Base-by-base conservation (phyloP, 75 land plant species). In the Picea sitchensis region DNA sequence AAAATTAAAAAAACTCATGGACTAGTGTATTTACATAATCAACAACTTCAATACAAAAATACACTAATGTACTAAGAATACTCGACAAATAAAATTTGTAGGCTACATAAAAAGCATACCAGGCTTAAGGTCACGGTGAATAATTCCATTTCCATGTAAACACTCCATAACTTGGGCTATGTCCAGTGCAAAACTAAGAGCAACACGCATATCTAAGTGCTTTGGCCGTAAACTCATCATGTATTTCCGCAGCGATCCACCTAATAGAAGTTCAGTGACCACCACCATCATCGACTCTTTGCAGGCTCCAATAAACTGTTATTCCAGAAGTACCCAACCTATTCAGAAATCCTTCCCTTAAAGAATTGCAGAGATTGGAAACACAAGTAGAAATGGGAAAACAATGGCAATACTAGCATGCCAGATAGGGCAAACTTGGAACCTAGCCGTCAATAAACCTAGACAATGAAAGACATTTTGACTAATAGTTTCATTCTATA, bases 291-390 rank as follows among this genome's bases (percentile, higher is more conserved):
- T 63, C 11, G 84, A 83, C 0, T 83, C 83, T 26, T 83, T 68
- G 56, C 83, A 83, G 47, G 84, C 84, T 34, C 84, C 84, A 73
- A 83, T 74, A 75, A 83, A 83, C 84, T 83, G 83, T 79, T 15
- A 15, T 62, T 73, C 41, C 76, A 73, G 44, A 51, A 73, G 58
- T 9, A 36, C 8, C 17, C 41, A 67, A 34, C 71, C 17, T 38
- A 67, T 15, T 15, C 18, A 20, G 34, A 67, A 67, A 34, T 36
- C 7, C 17, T 67, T 17, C 4, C 18, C 44, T 67, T 32, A 67
- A 18, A 67, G 18, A 34, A 67, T 36, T 17, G 71, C 38, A 36
- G 18, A 38, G 5, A 6, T 36, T 34, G 15, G 18, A 65, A 36
- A 17, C 2, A 17, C 2, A 38, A 67, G 20, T 34, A n/a, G 20